Evolutionary conservation across 73 alveolate species (phyloP).

Genomic region (Symbiodinium natans): DNA sequence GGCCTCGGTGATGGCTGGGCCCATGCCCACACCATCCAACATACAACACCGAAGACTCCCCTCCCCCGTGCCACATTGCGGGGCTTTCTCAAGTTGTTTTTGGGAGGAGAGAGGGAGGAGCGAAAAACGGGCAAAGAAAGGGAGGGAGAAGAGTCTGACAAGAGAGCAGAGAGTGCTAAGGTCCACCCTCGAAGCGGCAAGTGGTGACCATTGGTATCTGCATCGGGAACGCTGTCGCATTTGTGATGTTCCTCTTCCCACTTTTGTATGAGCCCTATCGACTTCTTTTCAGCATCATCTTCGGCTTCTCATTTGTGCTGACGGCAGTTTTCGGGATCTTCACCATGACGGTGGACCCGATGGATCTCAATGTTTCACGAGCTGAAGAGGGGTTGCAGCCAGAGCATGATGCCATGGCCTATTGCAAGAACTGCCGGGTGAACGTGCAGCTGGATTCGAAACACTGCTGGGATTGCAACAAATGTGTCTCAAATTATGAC

Average conservation of each 20-base stretch:
- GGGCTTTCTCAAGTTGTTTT: no score
- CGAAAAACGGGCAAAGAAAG: not conserved
- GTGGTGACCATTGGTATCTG: slow-evolving; percentile 72
- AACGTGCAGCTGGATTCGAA: slow-evolving; percentile 87
- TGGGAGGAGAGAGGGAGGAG: no score
- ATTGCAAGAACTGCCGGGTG: slow-evolving; percentile 30
- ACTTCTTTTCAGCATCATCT: not conserved
- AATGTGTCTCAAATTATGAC: slow-evolving; percentile 94
- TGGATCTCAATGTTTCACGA: slow-evolving; percentile 30
- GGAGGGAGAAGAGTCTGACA: not conserved
- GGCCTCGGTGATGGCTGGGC: not conserved
- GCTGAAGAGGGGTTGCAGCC: slow-evolving; percentile 19
- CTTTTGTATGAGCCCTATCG: not conserved
- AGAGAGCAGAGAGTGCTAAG: not conserved
- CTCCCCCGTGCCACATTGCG: no score
- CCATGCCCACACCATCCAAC: no score
- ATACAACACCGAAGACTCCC: no score
- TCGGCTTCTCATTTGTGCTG: slow-evolving; percentile 26
- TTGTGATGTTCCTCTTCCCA: slow-evolving; percentile 21
- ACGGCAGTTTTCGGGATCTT: slow-evolving; percentile 41
- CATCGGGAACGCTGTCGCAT: slow-evolving; percentile 82
- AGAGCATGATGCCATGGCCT: slow-evolving; percentile 26
- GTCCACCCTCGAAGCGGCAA: slow-evolving; percentile 61
- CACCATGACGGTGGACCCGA: slow-evolving; percentile 77
- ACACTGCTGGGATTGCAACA: slow-evolving; percentile 97